Percentiles rank a stretch among this genome's conserved stretches.
phyloP scores from a whole-genome alignment of 768 basidiomycete genomes.

The Mycena amicta region DNA sequence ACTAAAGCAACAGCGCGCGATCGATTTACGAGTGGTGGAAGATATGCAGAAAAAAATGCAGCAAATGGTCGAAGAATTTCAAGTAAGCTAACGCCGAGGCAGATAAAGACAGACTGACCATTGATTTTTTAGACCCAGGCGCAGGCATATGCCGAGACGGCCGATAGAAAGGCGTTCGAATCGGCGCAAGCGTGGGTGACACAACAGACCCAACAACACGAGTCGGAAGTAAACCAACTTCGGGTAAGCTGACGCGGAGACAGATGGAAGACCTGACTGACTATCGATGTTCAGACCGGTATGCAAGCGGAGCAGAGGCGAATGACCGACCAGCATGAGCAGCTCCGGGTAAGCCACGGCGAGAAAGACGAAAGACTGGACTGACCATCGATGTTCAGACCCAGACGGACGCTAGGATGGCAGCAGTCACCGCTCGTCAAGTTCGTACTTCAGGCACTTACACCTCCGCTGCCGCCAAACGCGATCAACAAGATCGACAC shows the following conservation, averaged over 20 bases:
- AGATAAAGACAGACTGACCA: not conserved
- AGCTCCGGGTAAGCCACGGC: not conserved
- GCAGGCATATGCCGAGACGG: not conserved
- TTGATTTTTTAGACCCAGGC: not conserved
- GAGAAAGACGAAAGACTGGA: not conserved
- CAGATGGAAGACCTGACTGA: not conserved
- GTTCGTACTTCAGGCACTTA: not conserved
- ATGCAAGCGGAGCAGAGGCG: not conserved
- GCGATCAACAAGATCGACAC: not conserved
- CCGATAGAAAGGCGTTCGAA: not conserved
- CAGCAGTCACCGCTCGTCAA: not conserved
- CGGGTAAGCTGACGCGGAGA: not conserved
- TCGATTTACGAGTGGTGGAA: no score
- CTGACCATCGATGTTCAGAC: not conserved
- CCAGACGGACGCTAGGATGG: not conserved
- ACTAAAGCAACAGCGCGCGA: no score
- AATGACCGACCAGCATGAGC: not conserved
- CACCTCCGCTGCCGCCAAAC: not conserved
- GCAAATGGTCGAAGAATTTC: not conserved
- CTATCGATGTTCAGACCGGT: not conserved
- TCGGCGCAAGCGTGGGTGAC: not conserved
- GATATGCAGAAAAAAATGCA: not conserved
- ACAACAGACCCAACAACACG: not conserved
- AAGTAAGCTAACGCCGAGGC: no score
- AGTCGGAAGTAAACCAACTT: not conserved